Evolutionary conservation across 106 monocot species (phyloP).

Genomic region (Chionographis japonica): DNA sequence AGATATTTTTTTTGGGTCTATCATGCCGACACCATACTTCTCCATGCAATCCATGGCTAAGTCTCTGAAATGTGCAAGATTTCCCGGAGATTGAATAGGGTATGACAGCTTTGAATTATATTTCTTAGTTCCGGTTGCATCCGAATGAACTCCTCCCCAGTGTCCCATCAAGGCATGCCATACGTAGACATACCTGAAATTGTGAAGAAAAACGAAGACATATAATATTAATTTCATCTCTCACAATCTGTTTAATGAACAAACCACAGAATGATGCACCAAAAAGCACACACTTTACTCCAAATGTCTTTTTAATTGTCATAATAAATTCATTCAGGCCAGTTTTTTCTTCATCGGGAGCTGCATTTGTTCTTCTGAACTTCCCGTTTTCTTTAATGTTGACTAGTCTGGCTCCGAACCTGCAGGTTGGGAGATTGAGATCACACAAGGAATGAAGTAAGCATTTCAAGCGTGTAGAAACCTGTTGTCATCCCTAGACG

Average conservation of each 20-base stretch:
- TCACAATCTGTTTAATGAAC: too few relatives aligned
- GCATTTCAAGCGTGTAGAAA: background rate
- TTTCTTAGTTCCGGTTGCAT: conserved; percentile 32
- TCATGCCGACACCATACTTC: conserved; percentile 36
- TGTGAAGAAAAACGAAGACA: too few relatives aligned
- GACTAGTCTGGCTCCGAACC: conserved; percentile 36
- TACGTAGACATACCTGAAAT: conserved; percentile 33
- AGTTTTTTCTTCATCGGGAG: conserved; percentile 4
- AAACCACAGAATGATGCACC: too few relatives aligned
- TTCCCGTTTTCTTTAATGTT: conserved; percentile 40
- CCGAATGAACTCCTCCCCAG: conserved; percentile 45
- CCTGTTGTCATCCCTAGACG: background rate
- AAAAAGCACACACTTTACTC: conserved; percentile 19
- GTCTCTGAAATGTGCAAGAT: conserved; percentile 34
- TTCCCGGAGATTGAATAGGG: conserved; percentile 47
- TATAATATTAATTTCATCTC: too few relatives aligned
- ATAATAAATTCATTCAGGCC: conserved; percentile 31
- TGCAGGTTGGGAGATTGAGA: conserved; percentile 1
- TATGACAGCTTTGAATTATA: conserved; percentile 33
- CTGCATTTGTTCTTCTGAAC: conserved; percentile 11
- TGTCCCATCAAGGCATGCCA: conserved; percentile 56
- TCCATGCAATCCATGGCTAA: conserved; percentile 48
- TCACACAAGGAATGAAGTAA: background rate
- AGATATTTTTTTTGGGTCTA: conserved; percentile 20
- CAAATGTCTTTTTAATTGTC: conserved; percentile 30